These are phyloP conservation scores for Talaromyces sp. DNA, from an alignment of 2,329 filamentous ascomycete species.

Conservation along the genomic window DNA sequence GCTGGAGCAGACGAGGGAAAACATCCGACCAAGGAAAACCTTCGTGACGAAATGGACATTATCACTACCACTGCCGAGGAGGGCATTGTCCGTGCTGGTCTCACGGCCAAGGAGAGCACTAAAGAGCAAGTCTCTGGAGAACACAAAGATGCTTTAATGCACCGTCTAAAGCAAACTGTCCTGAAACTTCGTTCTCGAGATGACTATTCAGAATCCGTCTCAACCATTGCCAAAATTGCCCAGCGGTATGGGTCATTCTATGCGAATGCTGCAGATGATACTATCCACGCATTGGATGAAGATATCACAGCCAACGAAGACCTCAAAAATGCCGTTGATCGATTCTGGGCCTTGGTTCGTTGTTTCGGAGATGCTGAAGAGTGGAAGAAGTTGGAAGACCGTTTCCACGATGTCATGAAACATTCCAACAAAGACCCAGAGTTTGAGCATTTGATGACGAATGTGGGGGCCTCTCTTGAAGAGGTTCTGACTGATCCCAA, in stretches of 20 bases:
- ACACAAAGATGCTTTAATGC: slow-evolving; percentile 65
- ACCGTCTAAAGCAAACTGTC: slow-evolving; percentile 71
- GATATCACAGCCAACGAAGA: slow-evolving; percentile 69
- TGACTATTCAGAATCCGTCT: slow-evolving; percentile 83
- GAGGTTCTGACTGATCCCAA: slow-evolving; percentile 77
- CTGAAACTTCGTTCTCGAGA: slow-evolving; percentile 65
- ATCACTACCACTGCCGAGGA: slow-evolving; percentile 40
- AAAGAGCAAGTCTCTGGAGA: slow-evolving; percentile 66
- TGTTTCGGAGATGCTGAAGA: slow-evolving; percentile 69
- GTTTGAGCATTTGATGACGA: slow-evolving; percentile 70
- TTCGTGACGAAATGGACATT: slow-evolving; percentile 53
- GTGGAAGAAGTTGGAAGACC: slow-evolving; percentile 69
- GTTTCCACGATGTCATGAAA: slow-evolving; percentile 64
- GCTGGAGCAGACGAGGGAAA: slow-evolving; percentile 40
- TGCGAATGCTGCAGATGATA: slow-evolving; percentile 63
- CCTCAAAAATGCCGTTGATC: slow-evolving; percentile 67
- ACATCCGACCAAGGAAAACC: slow-evolving; percentile 55
- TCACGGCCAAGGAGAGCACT: slow-evolving; percentile 63
- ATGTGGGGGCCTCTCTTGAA: slow-evolving; percentile 69
- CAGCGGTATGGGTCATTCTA: slow-evolving; percentile 74
- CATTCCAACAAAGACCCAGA: slow-evolving; percentile 73
- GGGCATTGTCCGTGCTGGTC: slow-evolving; percentile 33
- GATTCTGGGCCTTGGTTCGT: slow-evolving; percentile 74
- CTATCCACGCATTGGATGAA: slow-evolving; percentile 60
- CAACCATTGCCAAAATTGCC: slow-evolving; percentile 67